Conservation (phyloP, 1,284 basidiomycete genomes). For the Pseudozyma thailandica region DNA sequence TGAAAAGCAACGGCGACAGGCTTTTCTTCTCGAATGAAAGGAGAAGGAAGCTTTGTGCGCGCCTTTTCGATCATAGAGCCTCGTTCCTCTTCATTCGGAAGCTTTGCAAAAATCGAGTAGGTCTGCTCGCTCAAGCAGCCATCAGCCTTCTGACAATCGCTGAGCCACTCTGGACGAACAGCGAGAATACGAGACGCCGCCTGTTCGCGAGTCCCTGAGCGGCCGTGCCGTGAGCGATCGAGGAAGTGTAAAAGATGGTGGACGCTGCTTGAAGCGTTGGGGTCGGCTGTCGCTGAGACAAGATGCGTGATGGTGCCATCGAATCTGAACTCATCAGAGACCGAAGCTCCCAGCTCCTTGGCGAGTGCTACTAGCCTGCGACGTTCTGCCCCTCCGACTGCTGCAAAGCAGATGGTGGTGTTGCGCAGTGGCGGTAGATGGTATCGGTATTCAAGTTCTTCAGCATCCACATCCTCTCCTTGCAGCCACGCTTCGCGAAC, state of each 20-base stretch:
- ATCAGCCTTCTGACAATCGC: constrained; percentile 78
- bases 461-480: constrained; percentile 78
- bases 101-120: constrained; percentile 49
- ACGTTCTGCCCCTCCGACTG: constrained; percentile 28
- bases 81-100: constrained; percentile 21
- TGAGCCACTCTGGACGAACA: constrained; percentile 87
- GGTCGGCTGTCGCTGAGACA: constrained; percentile 70
- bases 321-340: constrained; percentile 59
- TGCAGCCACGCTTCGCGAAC: constrained; percentile 78
- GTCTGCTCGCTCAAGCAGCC: constrained; percentile 69
- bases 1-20: constrained; percentile 19
- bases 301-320: constrained; percentile 69
- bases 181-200: constrained; percentile 76
- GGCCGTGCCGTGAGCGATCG: constrained; percentile 70
- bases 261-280: constrained; percentile 72
- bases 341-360: constrained; percentile 24
- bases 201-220: constrained; percentile 75
- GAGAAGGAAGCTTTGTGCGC: constrained; percentile 32
- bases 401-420: constrained; percentile 75
- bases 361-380: constrained; percentile 30
- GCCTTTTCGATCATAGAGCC: constrained; percentile 26
- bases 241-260: constrained; percentile 45
- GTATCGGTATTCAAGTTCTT: constrained; percentile 73
- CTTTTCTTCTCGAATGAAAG: constrained; percentile 24
- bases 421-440: constrained; percentile 76